phyloP scores from a whole-genome alignment of 495 filamentous ascomycete species.

The Rostrohypoxylon terebratum region DNA sequence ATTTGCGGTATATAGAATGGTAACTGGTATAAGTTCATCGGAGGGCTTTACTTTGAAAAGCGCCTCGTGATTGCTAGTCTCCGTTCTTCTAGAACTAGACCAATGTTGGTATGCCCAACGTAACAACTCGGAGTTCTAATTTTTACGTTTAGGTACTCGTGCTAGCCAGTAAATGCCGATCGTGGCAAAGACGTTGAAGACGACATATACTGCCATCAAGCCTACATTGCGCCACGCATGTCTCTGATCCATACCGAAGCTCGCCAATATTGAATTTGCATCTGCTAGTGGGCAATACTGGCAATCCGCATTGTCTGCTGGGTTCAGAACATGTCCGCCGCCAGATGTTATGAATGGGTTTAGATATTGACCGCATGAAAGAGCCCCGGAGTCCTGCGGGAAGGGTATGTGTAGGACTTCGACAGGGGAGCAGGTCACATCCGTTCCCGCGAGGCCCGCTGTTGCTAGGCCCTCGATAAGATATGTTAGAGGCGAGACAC shows the following conservation, averaged over 20 bases:
- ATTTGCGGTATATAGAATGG: too few species aligned
- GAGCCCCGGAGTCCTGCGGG: not conserved
- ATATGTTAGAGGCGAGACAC: slow-evolving; percentile 70
- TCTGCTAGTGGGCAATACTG: slow-evolving; percentile 57
- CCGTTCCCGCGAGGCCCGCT: not conserved
- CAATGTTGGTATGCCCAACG: too few species aligned
- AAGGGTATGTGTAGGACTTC: not conserved
- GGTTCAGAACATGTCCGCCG: slow-evolving; percentile 45
- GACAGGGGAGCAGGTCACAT: slow-evolving; percentile 8
- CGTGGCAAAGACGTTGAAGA: slow-evolving; percentile 58
- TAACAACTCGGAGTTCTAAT: too few species aligned
- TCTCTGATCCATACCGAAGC: slow-evolving; percentile 56
- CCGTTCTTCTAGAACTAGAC: too few species aligned
- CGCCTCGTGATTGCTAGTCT: too few species aligned
- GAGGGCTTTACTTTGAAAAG: too few species aligned
- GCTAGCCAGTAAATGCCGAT: not conserved
- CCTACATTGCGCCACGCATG: slow-evolving; percentile 62
- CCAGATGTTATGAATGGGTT: slow-evolving; percentile 16
- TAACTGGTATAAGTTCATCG: too few species aligned
- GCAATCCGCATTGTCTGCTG: slow-evolving; percentile 54
- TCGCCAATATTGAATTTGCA: slow-evolving; percentile 57
- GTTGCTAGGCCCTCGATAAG: slow-evolving; percentile 19
- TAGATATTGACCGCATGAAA: slow-evolving; percentile 47
- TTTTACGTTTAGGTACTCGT: not conserved
- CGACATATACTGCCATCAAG: slow-evolving; percentile 59